These are phyloP conservation scores for Candida dubliniensis DNA, from an alignment of 1,139 yeast genomes.

Conservation along the genomic window DNA sequence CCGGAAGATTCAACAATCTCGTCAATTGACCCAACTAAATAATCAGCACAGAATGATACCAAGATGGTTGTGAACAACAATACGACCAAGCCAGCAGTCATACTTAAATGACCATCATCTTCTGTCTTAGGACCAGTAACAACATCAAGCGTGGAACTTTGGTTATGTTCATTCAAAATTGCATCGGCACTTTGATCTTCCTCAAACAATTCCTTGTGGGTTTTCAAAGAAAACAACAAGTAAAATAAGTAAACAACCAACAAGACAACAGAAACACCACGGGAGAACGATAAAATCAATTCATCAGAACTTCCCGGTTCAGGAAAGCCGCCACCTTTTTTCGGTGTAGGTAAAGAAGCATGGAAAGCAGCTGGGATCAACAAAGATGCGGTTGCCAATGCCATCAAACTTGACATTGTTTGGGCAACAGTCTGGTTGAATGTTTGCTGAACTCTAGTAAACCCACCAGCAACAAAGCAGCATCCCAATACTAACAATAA, in stretches of 20 bases:
- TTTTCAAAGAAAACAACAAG: constrained; percentile 81
- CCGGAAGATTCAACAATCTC: constrained; percentile 81
- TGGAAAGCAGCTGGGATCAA: constrained; percentile 96
- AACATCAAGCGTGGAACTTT: constrained; percentile 11
- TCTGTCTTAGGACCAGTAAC: constrained; percentile 25
- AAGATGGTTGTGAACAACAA: constrained; percentile 69
- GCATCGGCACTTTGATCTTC: constrained; percentile 17
- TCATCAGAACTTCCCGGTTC: constrained; percentile 41
- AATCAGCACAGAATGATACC: constrained; percentile 91
- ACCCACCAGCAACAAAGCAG: constrained; percentile 92
- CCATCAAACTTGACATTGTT: constrained; percentile 92
- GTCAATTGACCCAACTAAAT: constrained; percentile 89
- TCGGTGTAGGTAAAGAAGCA: constrained; percentile 64
- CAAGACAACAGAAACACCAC: constrained; percentile 83
- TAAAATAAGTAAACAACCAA: constrained; percentile 77
- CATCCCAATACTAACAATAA: constrained; percentile 89
- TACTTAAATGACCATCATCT: constrained; percentile 33
- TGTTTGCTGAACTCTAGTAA: constrained; percentile 77
- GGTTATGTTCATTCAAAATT: constrained; percentile 12
- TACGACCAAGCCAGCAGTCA: constrained; percentile 43
- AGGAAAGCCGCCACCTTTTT: constrained; percentile 40
- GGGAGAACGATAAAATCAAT: constrained; percentile 70
- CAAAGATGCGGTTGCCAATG: constrained; percentile 84
- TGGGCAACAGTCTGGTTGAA: constrained; percentile 97
- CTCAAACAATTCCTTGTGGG: constrained; percentile 65